Base-by-base conservation (phyloP, 345 rosid genomes). In the Cardamine chenopodiifolia region DNA sequence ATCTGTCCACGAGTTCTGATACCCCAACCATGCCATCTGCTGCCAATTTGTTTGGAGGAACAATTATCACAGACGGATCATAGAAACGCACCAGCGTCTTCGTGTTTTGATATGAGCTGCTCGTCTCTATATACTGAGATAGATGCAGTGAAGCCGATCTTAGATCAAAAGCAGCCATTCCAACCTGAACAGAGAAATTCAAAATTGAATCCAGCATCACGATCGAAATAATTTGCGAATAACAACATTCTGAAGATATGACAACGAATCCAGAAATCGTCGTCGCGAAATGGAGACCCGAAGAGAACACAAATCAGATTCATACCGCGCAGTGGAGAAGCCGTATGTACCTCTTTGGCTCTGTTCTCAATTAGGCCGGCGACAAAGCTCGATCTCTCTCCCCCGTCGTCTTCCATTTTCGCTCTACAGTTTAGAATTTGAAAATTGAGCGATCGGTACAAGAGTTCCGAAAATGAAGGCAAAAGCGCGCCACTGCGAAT, bases 21-120 rank as follows among this genome's bases (percentile, higher is more conserved):
- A 94, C 87, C 58, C 99, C 99, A 71, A 87, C 93, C 96, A 87
- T 90, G 63, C 96, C 91, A 31, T 90, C 99, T 74, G 97, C 87
- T 8, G 94, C 91, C 28, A 85, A 62, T 82, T 86, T 94, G 79
- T 86, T 86, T 6, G 97, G 97, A 78, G 92, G 90, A 79, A 90
- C 88, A 37, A 94, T 83, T 62, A 91, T 84, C 81, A 80, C 93
- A 85, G 82, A 67, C 0, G 97, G 97, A 82, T 94, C 92, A 11
- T 90, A 92, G 80, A 91, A 87, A 55, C 90, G 96, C 68, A 90
- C 72, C 84, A 92, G 75, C 70, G 97, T 86, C 85, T 84, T 88
- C 28, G 97, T 92, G 66, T 88, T 94, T 82, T 94, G 97, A 52
- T 92, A 94, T 31, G 96, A 94, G 80, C 92, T 88, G 74, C 98